Evolutionary conservation across 306 rosid genomes (phyloP), one percentile per base, ranked within the genome.

Genomic region (Urtica urens): DNA sequence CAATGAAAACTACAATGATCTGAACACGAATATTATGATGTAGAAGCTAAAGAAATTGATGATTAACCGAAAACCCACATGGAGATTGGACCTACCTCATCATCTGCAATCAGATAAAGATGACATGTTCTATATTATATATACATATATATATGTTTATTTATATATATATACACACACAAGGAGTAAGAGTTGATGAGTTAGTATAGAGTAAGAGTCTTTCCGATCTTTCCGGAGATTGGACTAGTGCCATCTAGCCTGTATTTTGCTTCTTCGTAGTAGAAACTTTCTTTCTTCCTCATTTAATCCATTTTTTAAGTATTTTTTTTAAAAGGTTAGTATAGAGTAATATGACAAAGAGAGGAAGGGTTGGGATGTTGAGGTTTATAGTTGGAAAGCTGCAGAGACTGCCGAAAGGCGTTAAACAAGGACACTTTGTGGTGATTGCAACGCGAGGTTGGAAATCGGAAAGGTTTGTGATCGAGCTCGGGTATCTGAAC

Each of bases 391-490:
- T 51, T 68, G 72, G 55, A 60, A 69, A 62, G 60, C 41, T 59
- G 60, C 64, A 28, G 29, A 27, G n/a, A 19, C 33, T 30, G 47
- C 1, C 80, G 1, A 56, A 49, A 63, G 78, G 71, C 25, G 73
- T 70, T 14, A 71, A 59, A 21, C 66, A 75, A 68, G 94, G 86
- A 6, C 65, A 77, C 39, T 70, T 77, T 54, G 71, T 66, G 39
- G 87, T 80, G 29, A 44, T 72, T 60, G 92, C 94, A 26, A 65
- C 55, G 5, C 66, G 59, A 51, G 86, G 76, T 48, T 64, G 60
- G 49, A 76, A 78, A 51, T 47, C 55, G 16, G 57, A 66, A 62
- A 78, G 93, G 69, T 75, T 84, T 31, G 58, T 71, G 4, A 44
- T 78, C 39, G 68, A 74, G 21, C 54, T 84, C 25, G 67, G 55